Evolutionary conservation across 352 stramenopile species (phyloP).

Genomic region (Blastocystis sp.): DNA sequence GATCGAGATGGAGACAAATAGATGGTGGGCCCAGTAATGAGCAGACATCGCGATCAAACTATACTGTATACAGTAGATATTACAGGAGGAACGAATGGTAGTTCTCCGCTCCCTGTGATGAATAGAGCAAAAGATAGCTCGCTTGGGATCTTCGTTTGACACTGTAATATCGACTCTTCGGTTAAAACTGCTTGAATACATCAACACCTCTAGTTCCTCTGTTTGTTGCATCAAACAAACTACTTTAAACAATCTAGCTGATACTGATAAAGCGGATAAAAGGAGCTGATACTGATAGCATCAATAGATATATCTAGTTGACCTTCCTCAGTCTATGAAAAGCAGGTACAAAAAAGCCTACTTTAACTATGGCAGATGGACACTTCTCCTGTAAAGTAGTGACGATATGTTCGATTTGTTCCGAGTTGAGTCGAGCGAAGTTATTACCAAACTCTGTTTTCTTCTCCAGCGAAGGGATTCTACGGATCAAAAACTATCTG

Average conservation of each 20-base stretch:
- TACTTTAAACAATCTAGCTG: not conserved
- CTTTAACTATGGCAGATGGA: not conserved
- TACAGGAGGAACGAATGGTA: not conserved
- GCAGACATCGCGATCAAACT: not conserved
- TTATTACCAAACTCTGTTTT: not conserved
- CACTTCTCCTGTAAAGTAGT: not conserved
- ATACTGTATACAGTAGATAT: not conserved
- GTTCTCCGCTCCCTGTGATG: not conserved
- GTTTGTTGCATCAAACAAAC: not conserved
- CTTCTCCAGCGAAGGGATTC: not conserved
- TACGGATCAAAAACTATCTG: not conserved
- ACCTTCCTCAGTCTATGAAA: not conserved
- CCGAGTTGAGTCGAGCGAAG: not conserved
- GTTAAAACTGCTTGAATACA: not conserved
- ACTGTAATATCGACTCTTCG: not conserved
- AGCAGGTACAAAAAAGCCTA: not conserved
- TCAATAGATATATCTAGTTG: not conserved
- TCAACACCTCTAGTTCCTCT: not conserved
- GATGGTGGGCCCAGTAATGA: not conserved
- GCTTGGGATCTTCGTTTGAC: not conserved
- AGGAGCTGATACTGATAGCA: not conserved
- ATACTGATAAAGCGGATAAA: slow-evolving; percentile 7
- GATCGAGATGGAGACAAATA: not conserved
- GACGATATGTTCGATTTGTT: slow-evolving; percentile 9
- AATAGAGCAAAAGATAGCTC: not conserved